phyloP scores from a whole-genome alignment of 169 alveolate species.

The Cyclospora cayetanensis region DNA sequence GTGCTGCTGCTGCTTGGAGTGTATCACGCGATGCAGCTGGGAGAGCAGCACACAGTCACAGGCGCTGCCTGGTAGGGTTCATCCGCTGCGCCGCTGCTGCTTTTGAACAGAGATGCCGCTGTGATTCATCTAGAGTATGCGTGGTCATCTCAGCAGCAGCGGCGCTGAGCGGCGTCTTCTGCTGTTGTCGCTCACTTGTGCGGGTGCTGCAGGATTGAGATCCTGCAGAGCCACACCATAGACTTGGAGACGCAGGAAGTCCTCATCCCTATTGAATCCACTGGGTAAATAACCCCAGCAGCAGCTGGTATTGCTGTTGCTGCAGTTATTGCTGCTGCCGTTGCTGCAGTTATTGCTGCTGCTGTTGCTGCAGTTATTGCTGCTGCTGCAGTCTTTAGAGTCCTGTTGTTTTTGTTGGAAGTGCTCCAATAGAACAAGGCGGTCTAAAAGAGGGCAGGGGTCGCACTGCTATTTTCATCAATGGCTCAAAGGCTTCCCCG shows the following conservation, averaged over 20 bases:
- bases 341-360: not conserved
- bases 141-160: too few relatives aligned
- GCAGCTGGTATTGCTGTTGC: not conserved
- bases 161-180: too few relatives aligned
- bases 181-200: slow-evolving; percentile 11
- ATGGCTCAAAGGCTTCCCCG: too few relatives aligned
- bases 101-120: too few relatives aligned
- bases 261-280: not conserved
- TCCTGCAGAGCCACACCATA: slow-evolving; percentile 46
- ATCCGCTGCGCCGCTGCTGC: not conserved
- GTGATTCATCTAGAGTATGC: too few relatives aligned
- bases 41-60: slow-evolving; percentile 15
- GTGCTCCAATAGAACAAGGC: too few relatives aligned
- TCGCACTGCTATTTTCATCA: too few relatives aligned
- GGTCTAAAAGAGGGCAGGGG: too few relatives aligned
- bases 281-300: not conserved
- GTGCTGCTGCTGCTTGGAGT: slow-evolving; percentile 34
- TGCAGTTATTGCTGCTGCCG: not conserved
- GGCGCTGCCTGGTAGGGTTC: slow-evolving; percentile 10
- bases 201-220: slow-evolving; percentile 55
- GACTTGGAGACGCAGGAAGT: slow-evolving; percentile 14
- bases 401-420: not conserved
- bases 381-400: not conserved
- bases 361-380: not conserved
- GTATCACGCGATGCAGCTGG: slow-evolving; percentile 10